Percentiles rank a stretch among this genome's conserved stretches.
Evolutionary conservation across 2,329 filamentous ascomycete species (phyloP).

Genomic region (Penicillium sp.): DNA sequence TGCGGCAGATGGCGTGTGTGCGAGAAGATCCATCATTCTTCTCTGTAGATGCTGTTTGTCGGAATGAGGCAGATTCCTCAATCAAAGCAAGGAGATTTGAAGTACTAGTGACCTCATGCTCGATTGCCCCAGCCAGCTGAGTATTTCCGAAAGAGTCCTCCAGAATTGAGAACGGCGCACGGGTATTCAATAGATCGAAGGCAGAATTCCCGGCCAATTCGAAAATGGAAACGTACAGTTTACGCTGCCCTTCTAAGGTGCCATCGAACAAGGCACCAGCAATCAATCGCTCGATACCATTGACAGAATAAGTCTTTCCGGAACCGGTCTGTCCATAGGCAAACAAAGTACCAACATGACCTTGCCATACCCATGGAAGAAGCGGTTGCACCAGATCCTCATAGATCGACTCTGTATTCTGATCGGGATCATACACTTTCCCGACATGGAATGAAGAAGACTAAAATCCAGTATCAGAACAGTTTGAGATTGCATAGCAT

Average conservation of each 20-base stretch:
- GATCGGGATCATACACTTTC: constrained; percentile 34
- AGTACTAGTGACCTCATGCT: constrained; percentile 76
- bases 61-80: constrained; percentile 77
- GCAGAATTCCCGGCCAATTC: constrained; percentile 94
- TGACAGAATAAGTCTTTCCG: constrained; percentile 96
- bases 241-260: constrained; percentile 30
- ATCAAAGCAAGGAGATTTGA: constrained; percentile 78
- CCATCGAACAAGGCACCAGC: constrained; percentile 56
- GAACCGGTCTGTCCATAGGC: constrained; percentile 96
- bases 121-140: constrained; percentile 87
- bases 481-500: not conserved
- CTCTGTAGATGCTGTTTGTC: constrained; percentile 91
- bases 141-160: constrained; percentile 75
- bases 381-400: constrained; percentile 42
- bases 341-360: constrained; percentile 72
- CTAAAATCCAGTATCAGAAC: not conserved
- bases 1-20: constrained; percentile 75
- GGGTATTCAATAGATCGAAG: constrained; percentile 67
- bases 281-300: constrained; percentile 67
- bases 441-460: constrained; percentile 30
- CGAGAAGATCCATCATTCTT: constrained; percentile 92
- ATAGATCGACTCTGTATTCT: constrained; percentile 44
- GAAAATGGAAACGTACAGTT: constrained; percentile 90
- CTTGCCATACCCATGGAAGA: constrained; percentile 48
- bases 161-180: constrained; percentile 23